Evolutionary conservation across 257 asterid species (phyloP).

Genomic region (Solanum pinnatisectum): DNA sequence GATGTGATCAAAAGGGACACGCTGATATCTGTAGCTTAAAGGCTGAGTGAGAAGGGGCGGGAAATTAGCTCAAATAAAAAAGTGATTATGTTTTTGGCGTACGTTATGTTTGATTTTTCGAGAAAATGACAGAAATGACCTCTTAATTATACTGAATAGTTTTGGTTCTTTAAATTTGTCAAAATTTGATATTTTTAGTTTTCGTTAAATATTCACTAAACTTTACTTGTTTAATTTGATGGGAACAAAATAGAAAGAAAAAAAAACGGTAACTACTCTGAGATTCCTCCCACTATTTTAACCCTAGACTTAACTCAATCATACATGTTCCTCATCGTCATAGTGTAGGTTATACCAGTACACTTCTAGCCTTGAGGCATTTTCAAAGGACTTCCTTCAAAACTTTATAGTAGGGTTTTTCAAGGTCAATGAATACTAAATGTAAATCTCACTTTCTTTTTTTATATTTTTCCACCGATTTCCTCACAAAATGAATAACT

Average conservation of each 20-base stretch:
- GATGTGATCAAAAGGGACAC: neutral
- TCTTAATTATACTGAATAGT: no score
- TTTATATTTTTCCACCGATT: neutral
- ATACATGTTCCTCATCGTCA: neutral
- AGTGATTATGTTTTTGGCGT: neutral
- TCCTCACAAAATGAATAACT: neutral
- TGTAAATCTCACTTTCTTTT: no score
- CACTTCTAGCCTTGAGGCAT: neutral
- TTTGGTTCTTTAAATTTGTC: neutral
- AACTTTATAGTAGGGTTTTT: no score
- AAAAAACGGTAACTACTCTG: no score
- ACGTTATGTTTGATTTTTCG: slow-evolving; percentile 4
- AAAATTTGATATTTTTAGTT: neutral
- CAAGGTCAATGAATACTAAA: no score
- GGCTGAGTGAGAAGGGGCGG: slow-evolving; percentile 21
- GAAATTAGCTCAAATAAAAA: slow-evolving; percentile 28
- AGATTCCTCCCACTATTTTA: neutral
- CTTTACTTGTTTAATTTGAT: neutral
- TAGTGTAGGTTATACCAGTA: no score
- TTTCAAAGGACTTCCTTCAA: neutral
- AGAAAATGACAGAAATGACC: neutral
- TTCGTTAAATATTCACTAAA: neutral
- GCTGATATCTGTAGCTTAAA: neutral
- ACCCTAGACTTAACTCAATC: neutral
- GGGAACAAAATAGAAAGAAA: neutral